Percentiles rank a stretch among this genome's conserved stretches.
These are phyloP conservation scores for Drechslerella coelobrocha DNA, from an alignment of 2,329 filamentous ascomycete species.

Conservation along the genomic window DNA sequence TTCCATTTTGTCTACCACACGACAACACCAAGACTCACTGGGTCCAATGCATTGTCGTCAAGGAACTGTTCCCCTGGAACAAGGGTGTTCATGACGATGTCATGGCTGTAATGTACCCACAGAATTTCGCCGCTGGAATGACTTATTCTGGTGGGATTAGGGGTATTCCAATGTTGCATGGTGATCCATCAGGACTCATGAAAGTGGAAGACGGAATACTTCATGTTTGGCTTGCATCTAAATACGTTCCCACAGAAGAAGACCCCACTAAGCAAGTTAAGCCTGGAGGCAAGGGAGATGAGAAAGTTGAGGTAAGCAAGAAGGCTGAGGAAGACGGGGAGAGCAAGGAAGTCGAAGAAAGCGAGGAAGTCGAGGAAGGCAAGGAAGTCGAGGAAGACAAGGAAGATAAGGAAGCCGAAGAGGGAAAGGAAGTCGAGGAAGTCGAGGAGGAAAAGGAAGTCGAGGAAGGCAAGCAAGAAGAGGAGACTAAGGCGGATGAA, in stretches of 20 bases:
- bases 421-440: too few relatives aligned
- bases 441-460: too few relatives aligned
- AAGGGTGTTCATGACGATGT: conserved; percentile 17
- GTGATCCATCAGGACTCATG: conserved; percentile 16
- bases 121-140: conserved; percentile 20
- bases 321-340: too few relatives aligned
- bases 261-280: too few relatives aligned
- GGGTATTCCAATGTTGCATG: conserved; percentile 17
- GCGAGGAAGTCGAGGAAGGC: too few relatives aligned
- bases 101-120: conserved; percentile 21
- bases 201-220: conserved; percentile 30
- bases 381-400: too few relatives aligned
- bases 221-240: conserved; percentile 28
- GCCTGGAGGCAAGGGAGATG: too few relatives aligned
- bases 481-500: too few relatives aligned
- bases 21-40: conserved; percentile 33
- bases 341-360: too few relatives aligned
- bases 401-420: too few relatives aligned
- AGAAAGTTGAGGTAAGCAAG: too few relatives aligned
- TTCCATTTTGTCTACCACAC: conserved; percentile 31
- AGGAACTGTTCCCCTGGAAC: conserved; percentile 35
- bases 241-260: too few relatives aligned
- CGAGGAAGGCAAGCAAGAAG: not conserved
- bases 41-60: conserved; percentile 33
- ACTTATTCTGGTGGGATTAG: conserved; percentile 13